These are phyloP conservation scores for Neurospora sp. DNA, from an alignment of 495 filamentous ascomycete genomes.

Conservation along the genomic window DNA sequence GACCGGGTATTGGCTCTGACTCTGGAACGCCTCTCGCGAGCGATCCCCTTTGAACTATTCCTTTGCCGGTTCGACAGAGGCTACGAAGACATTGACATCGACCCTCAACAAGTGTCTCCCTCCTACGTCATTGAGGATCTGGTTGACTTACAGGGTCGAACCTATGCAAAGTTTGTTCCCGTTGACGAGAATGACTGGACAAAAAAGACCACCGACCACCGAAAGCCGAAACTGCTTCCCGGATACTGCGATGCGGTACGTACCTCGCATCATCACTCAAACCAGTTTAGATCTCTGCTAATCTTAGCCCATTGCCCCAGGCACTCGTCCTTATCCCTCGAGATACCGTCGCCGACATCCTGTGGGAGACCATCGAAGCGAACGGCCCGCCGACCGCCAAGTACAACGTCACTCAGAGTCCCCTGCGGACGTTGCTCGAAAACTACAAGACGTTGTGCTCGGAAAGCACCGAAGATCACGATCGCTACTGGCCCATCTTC, in stretches of 20 bases:
- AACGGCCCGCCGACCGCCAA: not conserved
- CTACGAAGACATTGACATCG: not conserved
- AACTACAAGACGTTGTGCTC: not conserved
- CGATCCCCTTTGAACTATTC: constrained; percentile 10
- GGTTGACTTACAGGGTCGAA: constrained; percentile 4
- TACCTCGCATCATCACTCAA: too few relatives aligned
- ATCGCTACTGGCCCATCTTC: constrained; percentile 6
- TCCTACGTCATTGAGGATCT: constrained; percentile 4
- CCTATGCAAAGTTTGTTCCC: constrained; percentile 1
- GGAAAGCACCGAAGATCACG: not conserved
- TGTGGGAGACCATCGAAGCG: not conserved
- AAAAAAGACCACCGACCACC: too few relatives aligned
- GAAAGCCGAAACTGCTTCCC: too few relatives aligned
- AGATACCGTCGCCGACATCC: constrained; percentile 13
- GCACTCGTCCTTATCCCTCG: constrained; percentile 11
- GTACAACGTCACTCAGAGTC: not conserved
- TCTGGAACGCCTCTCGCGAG: not conserved
- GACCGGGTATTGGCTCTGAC: constrained; percentile 5
- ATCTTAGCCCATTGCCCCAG: not conserved
- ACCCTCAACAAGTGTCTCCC: not conserved
- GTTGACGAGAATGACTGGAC: not conserved
- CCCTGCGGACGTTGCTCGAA: not conserved
- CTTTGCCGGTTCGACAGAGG: constrained; percentile 6
- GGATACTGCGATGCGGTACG: too few relatives aligned
- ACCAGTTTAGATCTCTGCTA: too few relatives aligned